Percentiles rank a stretch among this genome's conserved stretches.
phyloP scores from a whole-genome alignment of 192 early-diverging fungal genomes.

The Podila minutissima region DNA sequence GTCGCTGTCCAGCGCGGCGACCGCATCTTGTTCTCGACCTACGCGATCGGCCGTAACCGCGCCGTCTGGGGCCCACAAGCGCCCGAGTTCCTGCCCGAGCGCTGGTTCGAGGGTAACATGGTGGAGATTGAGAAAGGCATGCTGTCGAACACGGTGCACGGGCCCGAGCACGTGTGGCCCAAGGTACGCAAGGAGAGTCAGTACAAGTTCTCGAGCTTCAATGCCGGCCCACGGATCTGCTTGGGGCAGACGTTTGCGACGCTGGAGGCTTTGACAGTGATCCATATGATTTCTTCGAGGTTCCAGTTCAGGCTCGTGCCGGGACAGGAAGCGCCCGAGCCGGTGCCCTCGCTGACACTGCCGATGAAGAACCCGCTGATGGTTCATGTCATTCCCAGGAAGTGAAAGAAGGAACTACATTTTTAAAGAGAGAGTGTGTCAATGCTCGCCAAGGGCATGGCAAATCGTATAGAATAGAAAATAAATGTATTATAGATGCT shows the following conservation, averaged over 20 bases:
- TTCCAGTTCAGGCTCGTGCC: constrained; percentile 51
- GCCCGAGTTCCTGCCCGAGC: constrained; percentile 67
- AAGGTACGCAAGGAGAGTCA: constrained; percentile 41
- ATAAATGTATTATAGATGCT: too few species aligned
- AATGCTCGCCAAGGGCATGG: too few species aligned
- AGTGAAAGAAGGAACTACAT: background rate
- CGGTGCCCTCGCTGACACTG: constrained; percentile 38
- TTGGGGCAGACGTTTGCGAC: constrained; percentile 43
- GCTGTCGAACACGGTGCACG: constrained; percentile 16
- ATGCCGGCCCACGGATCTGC: constrained; percentile 64
- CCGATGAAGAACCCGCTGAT: constrained; percentile 54
- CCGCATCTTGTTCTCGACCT: constrained; percentile 59
- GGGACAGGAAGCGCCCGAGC: constrained; percentile 26
- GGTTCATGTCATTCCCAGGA: constrained; percentile 33
- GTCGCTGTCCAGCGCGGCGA: constrained; percentile 60
- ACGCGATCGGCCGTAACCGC: constrained; percentile 59
- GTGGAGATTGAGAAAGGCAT: constrained; percentile 33
- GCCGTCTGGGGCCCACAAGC: constrained; percentile 75
- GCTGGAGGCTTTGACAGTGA: constrained; percentile 31
- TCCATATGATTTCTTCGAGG: constrained; percentile 23
- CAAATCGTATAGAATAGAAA: too few species aligned
- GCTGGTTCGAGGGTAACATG: constrained; percentile 62
- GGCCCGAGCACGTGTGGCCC: constrained; percentile 9
- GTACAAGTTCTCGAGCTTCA: constrained; percentile 66
- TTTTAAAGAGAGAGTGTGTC: too few species aligned